These are phyloP conservation scores for Sclerotinia minor DNA, from an alignment of 2,329 filamentous ascomycete genomes.

Conservation along the genomic window DNA sequence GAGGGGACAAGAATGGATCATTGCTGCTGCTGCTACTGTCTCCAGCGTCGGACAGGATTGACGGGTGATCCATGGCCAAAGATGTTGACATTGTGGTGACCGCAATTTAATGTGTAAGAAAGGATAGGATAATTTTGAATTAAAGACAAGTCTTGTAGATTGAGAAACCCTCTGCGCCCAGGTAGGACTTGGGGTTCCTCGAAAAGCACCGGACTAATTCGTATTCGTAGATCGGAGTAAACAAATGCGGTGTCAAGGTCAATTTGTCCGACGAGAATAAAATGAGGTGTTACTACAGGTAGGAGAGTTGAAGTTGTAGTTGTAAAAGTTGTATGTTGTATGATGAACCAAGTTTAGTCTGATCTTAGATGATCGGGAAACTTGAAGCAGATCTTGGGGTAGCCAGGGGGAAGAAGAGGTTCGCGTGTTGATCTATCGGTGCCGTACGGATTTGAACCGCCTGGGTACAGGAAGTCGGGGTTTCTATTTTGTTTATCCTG, in stretches of 20 bases:
- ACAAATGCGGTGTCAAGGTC: constrained; percentile 15
- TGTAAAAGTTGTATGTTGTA: constrained; percentile 3
- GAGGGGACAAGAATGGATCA: constrained; percentile 59
- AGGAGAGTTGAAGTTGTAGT: background rate
- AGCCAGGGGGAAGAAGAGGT: constrained; percentile 17
- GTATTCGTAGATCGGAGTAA: constrained; percentile 21
- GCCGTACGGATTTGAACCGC: background rate
- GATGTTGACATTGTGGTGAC: constrained; percentile 42
- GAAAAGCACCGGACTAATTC: constrained; percentile 8
- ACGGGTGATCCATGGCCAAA: constrained; percentile 35
- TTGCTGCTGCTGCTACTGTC: constrained; percentile 30
- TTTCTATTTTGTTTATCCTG: constrained; percentile 15
- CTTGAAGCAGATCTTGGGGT: constrained; percentile 15
- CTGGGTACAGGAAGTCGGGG: constrained; percentile 9
- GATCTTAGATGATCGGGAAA: constrained; percentile 16
- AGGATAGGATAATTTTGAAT: constrained; percentile 4
- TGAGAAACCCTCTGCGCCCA: constrained; percentile 23
- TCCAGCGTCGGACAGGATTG: constrained; percentile 32
- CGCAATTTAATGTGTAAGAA: constrained; percentile 20
- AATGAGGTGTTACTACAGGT: background rate
- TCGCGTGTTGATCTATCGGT: constrained; percentile 19
- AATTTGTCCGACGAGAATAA: constrained; percentile 18
- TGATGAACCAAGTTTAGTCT: constrained; percentile 3
- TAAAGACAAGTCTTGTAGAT: constrained; percentile 19
- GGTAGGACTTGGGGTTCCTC: constrained; percentile 23